A percentile compares a stretch with the other conserved stretches of the same genome.
phyloP scores from a whole-genome alignment of 352 stramenopile species.

The Pythium rhizo-oryzae region DNA sequence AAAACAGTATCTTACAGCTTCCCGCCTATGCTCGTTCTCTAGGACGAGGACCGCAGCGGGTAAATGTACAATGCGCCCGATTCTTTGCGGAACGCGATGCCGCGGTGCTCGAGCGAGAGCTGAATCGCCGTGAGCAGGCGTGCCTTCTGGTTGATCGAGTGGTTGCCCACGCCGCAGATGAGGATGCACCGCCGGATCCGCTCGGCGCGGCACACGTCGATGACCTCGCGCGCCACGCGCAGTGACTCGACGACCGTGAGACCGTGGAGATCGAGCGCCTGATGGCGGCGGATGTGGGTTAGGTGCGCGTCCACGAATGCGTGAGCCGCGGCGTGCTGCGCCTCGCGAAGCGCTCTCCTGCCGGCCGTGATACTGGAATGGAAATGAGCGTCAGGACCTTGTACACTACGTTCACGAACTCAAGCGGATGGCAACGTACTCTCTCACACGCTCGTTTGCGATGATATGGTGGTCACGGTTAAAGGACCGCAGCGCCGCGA shows the following conservation, averaged over 20 bases:
- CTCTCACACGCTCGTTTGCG: conserved; percentile 52
- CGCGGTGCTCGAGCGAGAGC: conserved; percentile 58
- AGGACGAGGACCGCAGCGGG: conserved; percentile 45
- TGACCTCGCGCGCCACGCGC: conserved; percentile 54
- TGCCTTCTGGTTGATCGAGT: conserved; percentile 69
- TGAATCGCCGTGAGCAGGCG: conserved; percentile 62
- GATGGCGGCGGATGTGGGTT: conserved; percentile 52
- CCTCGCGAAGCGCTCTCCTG: conserved; percentile 53
- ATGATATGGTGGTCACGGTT: conserved; percentile 55
- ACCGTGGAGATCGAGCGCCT: conserved; percentile 64
- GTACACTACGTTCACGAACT: too few species aligned
- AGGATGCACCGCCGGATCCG: conserved; percentile 64
- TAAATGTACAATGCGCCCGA: conserved; percentile 65
- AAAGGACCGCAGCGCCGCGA: conserved; percentile 59
- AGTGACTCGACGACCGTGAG: conserved; percentile 72
- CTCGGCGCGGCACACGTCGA: conserved; percentile 59
- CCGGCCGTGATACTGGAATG: conserved; percentile 52
- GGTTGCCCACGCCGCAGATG: conserved; percentile 66
- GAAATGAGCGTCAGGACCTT: not conserved
- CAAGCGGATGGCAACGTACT: too few species aligned
- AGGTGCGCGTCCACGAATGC: conserved; percentile 58
- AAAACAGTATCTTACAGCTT: not conserved
- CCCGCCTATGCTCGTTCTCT: not conserved
- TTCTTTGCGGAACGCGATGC: conserved; percentile 61
- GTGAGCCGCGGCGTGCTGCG: conserved; percentile 64